Evolutionary conservation across 139 green algal genomes (phyloP).

Genomic region (Gonium pectorale): DNA sequence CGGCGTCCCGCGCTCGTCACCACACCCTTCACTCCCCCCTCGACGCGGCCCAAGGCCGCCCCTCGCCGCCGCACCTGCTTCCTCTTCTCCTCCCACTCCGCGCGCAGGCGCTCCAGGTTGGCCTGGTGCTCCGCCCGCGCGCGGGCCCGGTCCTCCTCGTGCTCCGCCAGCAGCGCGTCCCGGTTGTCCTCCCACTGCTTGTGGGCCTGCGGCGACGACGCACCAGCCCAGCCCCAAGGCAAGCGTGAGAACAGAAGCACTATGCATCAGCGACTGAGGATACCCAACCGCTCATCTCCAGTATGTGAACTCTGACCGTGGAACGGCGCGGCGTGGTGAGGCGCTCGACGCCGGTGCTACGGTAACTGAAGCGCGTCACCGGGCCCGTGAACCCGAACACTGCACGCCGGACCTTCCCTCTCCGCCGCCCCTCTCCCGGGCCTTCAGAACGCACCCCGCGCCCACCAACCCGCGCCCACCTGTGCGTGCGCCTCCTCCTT

Average conservation of each 20-base stretch:
- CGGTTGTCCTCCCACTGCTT: conserved; percentile 22
- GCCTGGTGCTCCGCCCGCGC: conserved; percentile 22
- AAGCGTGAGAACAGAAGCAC: too few species aligned
- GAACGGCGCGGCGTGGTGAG: too few species aligned
- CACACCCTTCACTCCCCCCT: not conserved
- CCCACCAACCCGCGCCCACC: conserved; percentile 17
- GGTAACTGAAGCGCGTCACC: too few species aligned
- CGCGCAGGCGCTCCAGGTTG: not conserved
- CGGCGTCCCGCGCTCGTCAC: not conserved
- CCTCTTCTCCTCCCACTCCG: conserved; percentile 41
- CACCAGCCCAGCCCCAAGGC: too few species aligned
- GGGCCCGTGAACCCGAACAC: too few species aligned
- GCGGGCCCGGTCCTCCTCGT: conserved; percentile 20
- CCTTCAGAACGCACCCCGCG: not conserved
- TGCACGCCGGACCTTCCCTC: too few species aligned
- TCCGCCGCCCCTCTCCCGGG: not conserved
- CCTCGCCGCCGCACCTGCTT: conserved; percentile 4
- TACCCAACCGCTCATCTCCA: too few species aligned
- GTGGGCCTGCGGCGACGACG: not conserved
- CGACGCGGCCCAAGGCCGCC: not conserved
- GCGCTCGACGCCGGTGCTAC: too few species aligned
- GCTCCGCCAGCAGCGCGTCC: not conserved
- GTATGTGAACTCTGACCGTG: too few species aligned
- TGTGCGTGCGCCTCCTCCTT: conserved; percentile 51
- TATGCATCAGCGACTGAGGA: too few species aligned